Base-by-base conservation (phyloP, 495 filamentous ascomycete genomes). In the Penicillium longicatenatum region DNA sequence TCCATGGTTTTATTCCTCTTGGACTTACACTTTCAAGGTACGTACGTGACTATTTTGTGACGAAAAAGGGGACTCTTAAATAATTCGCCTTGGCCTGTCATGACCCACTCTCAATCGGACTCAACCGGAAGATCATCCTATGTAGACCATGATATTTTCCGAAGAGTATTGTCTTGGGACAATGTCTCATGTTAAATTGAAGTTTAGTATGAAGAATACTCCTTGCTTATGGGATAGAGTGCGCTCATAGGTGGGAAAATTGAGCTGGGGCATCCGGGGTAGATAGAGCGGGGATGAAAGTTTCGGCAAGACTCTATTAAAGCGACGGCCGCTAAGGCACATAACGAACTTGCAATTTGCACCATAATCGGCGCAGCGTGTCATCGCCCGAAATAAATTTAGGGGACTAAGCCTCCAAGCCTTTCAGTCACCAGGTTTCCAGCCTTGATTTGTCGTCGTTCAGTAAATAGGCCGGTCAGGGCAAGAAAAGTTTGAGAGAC, bases 221-320 rank as follows among this genome's bases (percentile, higher is more conserved):
- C 43, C 43, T 19, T 24, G 2, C 30, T 9, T 6, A 48, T 30
- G 4, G 7, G n/a, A 14, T 29, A 46, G 20, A 45, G 8, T 24
- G 12, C 22, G 22, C 24, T 48, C 24, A 48, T 48, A 48, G 45
- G 45, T 48, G 45, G 45, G 24, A 48, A 48, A 48, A 46, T 46
- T 48, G 14, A 46, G 12, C 12, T 12, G 5, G 16, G 24, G 45
- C 30, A 29, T 7, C 24, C 12, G 24, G 24, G 24, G 24, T 48
- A 30, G 12, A n/a, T 26, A 9, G 45, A 7, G 45, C 21, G 45
- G 45, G 45, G 45, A 47, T 48, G 24, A 26, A 3, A 9, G 9
- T 29, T 17, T 6, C 30, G 11, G 14, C 26, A 26, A 26, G 4
- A 6, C 26, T 26, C 7, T 6, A 26, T 5, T 4, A 26, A 26